phyloP scores from a whole-genome alignment of 768 basidiomycete species.

The Ramaria sp. region DNA sequence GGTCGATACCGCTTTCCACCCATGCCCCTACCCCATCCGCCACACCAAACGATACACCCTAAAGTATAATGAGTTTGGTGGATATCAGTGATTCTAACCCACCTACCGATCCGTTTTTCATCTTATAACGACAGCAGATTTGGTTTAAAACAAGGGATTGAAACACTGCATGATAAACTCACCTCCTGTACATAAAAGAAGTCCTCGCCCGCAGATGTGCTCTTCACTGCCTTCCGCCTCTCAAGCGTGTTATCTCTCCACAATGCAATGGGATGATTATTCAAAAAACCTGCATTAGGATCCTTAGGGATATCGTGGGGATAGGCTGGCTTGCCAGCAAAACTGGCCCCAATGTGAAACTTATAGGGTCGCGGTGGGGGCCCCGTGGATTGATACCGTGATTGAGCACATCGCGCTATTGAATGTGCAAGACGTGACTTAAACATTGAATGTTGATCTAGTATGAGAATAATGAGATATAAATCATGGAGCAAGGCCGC shows the following conservation, averaged over 20 bases:
- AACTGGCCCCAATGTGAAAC: slow-evolving; percentile 70
- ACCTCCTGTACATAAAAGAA: slow-evolving; percentile 65
- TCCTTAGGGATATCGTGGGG: neutral
- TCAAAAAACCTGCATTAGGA: slow-evolving; percentile 29
- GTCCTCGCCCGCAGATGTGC: slow-evolving; percentile 42
- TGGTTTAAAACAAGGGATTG: neutral
- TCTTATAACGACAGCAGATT: slow-evolving; percentile 28
- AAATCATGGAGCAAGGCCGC: neutral
- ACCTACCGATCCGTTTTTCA: slow-evolving; percentile 72
- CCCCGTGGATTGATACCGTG: neutral
- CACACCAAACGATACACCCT: slow-evolving; percentile 75
- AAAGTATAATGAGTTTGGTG: slow-evolving; percentile 9
- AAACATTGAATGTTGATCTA: neutral
- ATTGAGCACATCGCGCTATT: neutral
- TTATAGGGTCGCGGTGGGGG: slow-evolving; percentile 38
- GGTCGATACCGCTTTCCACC: slow-evolving; percentile 75
- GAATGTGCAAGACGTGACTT: neutral
- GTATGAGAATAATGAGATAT: neutral
- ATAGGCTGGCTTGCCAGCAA: slow-evolving; percentile 61
- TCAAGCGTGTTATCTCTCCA: slow-evolving; percentile 63
- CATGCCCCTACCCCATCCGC: slow-evolving; percentile 95
- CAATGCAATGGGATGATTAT: slow-evolving; percentile 43
- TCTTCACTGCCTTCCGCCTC: slow-evolving; percentile 28
- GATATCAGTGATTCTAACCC: slow-evolving; percentile 10
- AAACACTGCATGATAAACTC: slow-evolving; percentile 15